phyloP scores from a whole-genome alignment of 73 alveolate genomes.

The Paramecium biaurelia region DNA sequence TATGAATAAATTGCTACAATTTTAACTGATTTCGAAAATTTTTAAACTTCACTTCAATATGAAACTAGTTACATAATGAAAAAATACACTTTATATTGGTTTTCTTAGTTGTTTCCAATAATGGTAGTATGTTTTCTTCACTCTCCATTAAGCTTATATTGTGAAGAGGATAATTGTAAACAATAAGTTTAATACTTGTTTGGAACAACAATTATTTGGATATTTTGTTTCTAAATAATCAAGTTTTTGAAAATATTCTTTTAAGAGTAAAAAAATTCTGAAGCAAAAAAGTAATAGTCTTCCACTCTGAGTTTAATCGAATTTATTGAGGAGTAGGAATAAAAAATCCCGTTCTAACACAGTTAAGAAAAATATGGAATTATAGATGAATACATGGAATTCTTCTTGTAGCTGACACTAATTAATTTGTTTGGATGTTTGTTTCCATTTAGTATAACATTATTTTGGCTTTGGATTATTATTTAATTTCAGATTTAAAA shows the following conservation, averaged over 20 bases:
- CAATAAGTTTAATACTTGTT: neutral
- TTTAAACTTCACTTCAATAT: neutral
- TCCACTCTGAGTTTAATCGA: neutral
- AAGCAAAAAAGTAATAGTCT: neutral
- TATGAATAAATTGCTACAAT: neutral
- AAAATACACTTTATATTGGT: neutral
- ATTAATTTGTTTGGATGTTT: neutral
- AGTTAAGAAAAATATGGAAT: neutral
- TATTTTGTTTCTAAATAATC: neutral
- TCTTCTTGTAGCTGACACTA: neutral
- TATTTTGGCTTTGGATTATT: neutral
- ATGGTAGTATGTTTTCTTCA: neutral
- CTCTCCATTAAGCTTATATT: neutral
- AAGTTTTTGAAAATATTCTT: neutral
- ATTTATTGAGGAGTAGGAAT: neutral
- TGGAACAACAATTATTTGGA: neutral
- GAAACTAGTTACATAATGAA: constrained; percentile 18
- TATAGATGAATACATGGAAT: neutral
- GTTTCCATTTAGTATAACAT: neutral
- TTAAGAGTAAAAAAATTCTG: neutral
- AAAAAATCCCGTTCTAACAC: neutral
- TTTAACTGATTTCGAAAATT: constrained; percentile 16
- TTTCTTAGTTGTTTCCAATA: neutral
- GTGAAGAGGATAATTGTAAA: neutral
- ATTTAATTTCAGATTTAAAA: neutral